These are phyloP conservation scores for Chaetomium olivaceum DNA, from an alignment of 2,329 filamentous ascomycete genomes.

Conservation along the genomic window DNA sequence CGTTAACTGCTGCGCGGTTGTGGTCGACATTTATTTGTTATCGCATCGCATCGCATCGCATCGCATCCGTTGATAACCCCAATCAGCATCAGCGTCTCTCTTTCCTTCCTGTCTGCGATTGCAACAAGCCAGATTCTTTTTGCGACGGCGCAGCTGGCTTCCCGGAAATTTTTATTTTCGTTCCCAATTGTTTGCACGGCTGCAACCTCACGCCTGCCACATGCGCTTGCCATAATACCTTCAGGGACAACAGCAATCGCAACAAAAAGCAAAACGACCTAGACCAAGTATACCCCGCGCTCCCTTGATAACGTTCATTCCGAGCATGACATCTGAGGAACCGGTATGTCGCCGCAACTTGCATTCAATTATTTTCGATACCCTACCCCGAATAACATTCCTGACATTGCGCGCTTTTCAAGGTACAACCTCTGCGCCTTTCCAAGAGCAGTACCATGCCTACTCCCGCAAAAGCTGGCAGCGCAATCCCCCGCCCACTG, in stretches of 20 bases:
- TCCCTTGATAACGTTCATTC: too few relatives aligned
- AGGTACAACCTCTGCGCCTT: slow-evolving; percentile 79
- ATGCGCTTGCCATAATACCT: background rate
- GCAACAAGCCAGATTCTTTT: background rate
- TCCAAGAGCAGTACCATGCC: slow-evolving; percentile 64
- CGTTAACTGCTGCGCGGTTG: slow-evolving; percentile 14
- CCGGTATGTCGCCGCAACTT: slow-evolving; percentile 27
- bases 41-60: slow-evolving; percentile 10
- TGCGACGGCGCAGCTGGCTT: background rate
- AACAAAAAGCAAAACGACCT: slow-evolving; percentile 5
- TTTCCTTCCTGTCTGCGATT: background rate
- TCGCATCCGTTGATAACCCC: slow-evolving; percentile 4
- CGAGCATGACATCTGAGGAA: slow-evolving; percentile 31
- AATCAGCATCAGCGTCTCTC: background rate
- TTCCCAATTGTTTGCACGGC: background rate
- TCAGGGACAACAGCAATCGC: slow-evolving; percentile 3
- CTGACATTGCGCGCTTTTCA: slow-evolving; percentile 39
- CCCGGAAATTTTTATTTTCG: background rate
- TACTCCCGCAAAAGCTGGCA: slow-evolving; percentile 64
- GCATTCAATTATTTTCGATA: background rate
- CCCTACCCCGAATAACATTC: background rate
- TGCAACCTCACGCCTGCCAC: background rate
- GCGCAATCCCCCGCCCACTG: slow-evolving; percentile 69
- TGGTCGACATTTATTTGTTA: slow-evolving; percentile 15
- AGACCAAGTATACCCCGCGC: slow-evolving; percentile 6